Conservation (phyloP, 345 rosid genomes). For the Citrus trifoliata region DNA sequence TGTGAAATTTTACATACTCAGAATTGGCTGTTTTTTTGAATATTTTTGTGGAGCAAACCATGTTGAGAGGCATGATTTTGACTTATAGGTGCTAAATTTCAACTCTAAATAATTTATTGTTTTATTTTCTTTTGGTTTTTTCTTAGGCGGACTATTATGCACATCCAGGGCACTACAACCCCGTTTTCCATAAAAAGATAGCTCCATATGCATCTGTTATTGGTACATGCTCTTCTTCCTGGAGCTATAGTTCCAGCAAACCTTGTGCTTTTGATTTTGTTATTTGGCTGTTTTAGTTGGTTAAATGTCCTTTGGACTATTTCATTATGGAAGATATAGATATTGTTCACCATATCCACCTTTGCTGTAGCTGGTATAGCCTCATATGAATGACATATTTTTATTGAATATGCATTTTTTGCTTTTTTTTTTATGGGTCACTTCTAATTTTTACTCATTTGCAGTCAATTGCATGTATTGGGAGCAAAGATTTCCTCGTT, state of each 20-base stretch:
- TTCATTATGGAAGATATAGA: neutral
- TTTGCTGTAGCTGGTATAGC: neutral
- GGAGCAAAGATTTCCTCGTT: slow-evolving; percentile 84
- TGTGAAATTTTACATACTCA: neutral
- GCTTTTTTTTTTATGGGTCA: neutral
- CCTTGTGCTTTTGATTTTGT: neutral
- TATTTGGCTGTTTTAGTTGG: neutral
- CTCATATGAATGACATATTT: neutral
- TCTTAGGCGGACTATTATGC: slow-evolving; percentile 87
- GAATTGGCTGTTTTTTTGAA: neutral
- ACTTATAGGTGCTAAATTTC: neutral
- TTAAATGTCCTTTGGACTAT: neutral
- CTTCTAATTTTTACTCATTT: slow-evolving; percentile 11
- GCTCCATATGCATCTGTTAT: slow-evolving; percentile 81
- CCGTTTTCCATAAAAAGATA: slow-evolving; percentile 70
- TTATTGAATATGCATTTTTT: neutral
- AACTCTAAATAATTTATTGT: neutral
- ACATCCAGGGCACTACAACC: slow-evolving; percentile 84
- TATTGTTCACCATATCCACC: neutral
- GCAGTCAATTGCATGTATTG: slow-evolving; percentile 97
- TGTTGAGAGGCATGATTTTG: neutral
- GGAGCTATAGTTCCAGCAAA: slow-evolving; percentile 10
- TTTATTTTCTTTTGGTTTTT: neutral
- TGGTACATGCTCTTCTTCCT: slow-evolving; percentile 45
- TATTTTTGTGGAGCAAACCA: neutral